These are phyloP conservation scores for Spencermartinsiella europaea DNA, from an alignment of 805 yeast species.

Conservation along the genomic window DNA sequence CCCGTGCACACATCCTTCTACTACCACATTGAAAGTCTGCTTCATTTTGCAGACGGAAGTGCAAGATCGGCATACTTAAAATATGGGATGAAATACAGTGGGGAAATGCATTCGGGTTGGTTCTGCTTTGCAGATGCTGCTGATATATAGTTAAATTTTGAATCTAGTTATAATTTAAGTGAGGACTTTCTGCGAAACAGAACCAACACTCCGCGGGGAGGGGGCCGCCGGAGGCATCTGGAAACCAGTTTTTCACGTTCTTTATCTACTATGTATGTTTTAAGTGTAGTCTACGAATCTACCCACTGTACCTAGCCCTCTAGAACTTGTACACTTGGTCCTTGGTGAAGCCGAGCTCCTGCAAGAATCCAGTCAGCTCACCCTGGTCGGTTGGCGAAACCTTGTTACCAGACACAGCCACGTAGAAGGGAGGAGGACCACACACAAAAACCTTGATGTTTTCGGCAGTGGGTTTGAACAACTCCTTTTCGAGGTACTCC, in stretches of 20 bases:
- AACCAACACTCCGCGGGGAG: not conserved
- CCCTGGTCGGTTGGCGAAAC: slow-evolving; percentile 89
- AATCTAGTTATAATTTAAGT: no score
- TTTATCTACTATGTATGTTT: no score
- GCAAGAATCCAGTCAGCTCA: slow-evolving; percentile 80
- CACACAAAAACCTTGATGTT: slow-evolving; percentile 79
- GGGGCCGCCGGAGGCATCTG: not conserved
- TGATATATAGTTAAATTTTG: no score
- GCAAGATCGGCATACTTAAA: not conserved
- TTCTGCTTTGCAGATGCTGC: no score
- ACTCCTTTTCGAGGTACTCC: slow-evolving; percentile 56
- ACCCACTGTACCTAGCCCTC: no score
- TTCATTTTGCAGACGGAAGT: not conserved
- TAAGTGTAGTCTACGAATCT: no score
- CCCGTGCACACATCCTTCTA: slow-evolving; percentile 92
- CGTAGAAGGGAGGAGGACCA: slow-evolving; percentile 92
- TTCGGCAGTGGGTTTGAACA: slow-evolving; percentile 60
- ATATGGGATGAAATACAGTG: no score
- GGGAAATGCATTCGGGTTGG: no score
- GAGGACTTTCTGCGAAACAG: not conserved
- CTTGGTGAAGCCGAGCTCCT: slow-evolving; percentile 82
- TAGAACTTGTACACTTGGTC: slow-evolving; percentile 88
- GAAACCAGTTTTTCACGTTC: no score
- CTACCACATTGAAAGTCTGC: slow-evolving; percentile 44
- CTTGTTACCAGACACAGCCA: slow-evolving; percentile 82